A percentile compares a stretch with the other conserved stretches of the same genome.
Conservation (phyloP, 2,329 filamentous ascomycete genomes). For the Periconia sp. region DNA sequence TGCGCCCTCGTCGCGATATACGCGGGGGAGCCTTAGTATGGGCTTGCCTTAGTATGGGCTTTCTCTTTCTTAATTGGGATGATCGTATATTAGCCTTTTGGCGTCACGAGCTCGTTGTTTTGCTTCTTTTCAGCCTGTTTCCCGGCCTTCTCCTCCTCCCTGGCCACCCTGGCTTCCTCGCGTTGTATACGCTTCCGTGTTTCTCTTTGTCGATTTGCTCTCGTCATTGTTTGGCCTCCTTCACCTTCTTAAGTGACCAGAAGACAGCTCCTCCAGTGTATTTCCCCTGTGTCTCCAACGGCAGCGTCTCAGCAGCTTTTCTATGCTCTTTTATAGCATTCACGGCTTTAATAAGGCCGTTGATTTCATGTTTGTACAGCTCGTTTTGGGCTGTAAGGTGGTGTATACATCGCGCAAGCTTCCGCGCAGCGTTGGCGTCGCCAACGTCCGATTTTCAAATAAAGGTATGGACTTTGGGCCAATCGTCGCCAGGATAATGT, state of each 20-base stretch:
- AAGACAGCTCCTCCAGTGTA: constrained; percentile 12
- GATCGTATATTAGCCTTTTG: neutral
- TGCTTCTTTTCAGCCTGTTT: neutral
- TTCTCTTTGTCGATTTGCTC: neutral
- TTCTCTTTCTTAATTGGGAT: neutral
- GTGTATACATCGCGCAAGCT: constrained; percentile 6
- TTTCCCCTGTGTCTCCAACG: constrained; percentile 6
- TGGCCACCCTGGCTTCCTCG: constrained; percentile 3
- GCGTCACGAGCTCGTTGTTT: neutral
- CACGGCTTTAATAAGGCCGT: constrained; percentile 8
- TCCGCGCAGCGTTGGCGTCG: neutral
- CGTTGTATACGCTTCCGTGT: constrained; percentile 1
- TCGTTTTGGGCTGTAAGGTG: constrained; percentile 3
- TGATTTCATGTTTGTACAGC: constrained; percentile 8
- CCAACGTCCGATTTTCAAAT: neutral
- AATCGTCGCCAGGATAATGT: constrained; percentile 7
- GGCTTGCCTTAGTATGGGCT: neutral
- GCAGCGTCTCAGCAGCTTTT: constrained; percentile 7
- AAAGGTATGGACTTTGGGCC: constrained; percentile 7
- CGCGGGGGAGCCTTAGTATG: neutral
- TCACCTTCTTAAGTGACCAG: constrained; percentile 8
- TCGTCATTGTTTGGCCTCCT: constrained; percentile 1
- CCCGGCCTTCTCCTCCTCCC: neutral
- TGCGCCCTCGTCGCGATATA: neutral
- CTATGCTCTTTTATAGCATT: constrained; percentile 6